phyloP scores from a whole-genome alignment of 169 alveolate genomes.

The Eimeria falciformis region DNA sequence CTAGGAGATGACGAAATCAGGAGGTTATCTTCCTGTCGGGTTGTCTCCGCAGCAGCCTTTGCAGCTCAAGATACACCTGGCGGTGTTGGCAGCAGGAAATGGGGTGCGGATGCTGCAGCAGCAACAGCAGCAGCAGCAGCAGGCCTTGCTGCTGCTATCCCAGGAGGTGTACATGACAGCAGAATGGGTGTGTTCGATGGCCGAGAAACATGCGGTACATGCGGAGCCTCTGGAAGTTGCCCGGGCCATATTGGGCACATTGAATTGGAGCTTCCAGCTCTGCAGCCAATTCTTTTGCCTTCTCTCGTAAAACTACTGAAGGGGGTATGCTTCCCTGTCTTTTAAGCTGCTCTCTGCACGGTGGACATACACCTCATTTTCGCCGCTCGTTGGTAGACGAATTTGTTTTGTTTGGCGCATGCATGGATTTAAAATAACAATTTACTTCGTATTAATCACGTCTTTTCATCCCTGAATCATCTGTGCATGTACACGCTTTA shows the following conservation, averaged over 20 bases:
- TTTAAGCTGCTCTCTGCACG: neutral
- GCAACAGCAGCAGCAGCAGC: conserved; percentile 58
- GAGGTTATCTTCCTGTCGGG: conserved; percentile 33
- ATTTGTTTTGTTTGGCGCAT: neutral
- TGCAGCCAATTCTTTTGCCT: conserved; percentile 65
- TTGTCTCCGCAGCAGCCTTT: conserved; percentile 10
- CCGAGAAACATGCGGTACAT: conserved; percentile 73
- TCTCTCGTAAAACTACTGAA: conserved; percentile 58
- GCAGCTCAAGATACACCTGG: neutral
- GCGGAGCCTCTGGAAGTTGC: conserved; percentile 72
- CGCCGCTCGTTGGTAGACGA: neutral
- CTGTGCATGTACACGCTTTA: no score
- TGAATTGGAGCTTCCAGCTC: conserved; percentile 65
- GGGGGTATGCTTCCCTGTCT: conserved; percentile 3
- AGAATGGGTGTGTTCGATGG: conserved; percentile 71
- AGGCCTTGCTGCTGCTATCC: conserved; percentile 30
- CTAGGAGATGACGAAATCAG: conserved; percentile 27
- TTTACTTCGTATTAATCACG: no score
- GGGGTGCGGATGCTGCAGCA: conserved; percentile 46
- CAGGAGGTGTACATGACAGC: conserved; percentile 69
- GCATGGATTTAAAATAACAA: no score
- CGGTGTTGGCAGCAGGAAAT: neutral
- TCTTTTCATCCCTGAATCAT: no score
- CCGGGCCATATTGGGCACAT: conserved; percentile 74
- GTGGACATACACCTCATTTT: neutral